Evolutionary conservation across 2,329 filamentous ascomycete genomes (phyloP).

Genomic region (Colletotrichum theobromicola): DNA sequence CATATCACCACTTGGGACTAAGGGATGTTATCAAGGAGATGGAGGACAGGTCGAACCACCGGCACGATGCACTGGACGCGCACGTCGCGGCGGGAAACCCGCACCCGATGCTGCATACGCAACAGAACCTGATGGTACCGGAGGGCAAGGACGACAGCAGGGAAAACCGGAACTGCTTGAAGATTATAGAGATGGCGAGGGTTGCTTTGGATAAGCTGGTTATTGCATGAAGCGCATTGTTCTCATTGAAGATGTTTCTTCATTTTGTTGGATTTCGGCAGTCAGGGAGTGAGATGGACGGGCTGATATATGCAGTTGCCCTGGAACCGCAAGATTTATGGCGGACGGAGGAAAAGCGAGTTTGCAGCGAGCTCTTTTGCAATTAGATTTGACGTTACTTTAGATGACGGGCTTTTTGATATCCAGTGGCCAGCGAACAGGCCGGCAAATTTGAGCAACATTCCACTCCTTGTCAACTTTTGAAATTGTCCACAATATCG

Average conservation of each 20-base stretch:
- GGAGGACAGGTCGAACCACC: conserved; percentile 52
- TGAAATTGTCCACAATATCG: not conserved
- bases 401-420: not conserved
- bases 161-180: conserved; percentile 49
- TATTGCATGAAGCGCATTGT: conserved; percentile 47
- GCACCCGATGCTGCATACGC: conserved; percentile 30
- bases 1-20: conserved; percentile 49
- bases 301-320: not conserved
- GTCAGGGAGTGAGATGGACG: not conserved
- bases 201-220: conserved; percentile 58
- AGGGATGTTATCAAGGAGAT: conserved; percentile 59
- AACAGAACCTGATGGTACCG: conserved; percentile 29
- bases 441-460: not conserved
- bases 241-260: not conserved
- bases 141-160: conserved; percentile 38
- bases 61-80: conserved; percentile 57
- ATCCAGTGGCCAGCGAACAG: not conserved
- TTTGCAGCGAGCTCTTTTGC: not conserved
- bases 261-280: not conserved
- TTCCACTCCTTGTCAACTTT: not conserved
- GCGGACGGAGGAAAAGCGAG: not conserved
- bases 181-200: conserved; percentile 60
- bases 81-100: conserved; percentile 44
- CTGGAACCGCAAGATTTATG: not conserved
- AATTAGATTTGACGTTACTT: not conserved